A percentile compares a stretch with the other conserved stretches of the same genome.
phyloP scores from a whole-genome alignment of 2,329 filamentous ascomycete genomes.

The Exophiala mesophila region DNA sequence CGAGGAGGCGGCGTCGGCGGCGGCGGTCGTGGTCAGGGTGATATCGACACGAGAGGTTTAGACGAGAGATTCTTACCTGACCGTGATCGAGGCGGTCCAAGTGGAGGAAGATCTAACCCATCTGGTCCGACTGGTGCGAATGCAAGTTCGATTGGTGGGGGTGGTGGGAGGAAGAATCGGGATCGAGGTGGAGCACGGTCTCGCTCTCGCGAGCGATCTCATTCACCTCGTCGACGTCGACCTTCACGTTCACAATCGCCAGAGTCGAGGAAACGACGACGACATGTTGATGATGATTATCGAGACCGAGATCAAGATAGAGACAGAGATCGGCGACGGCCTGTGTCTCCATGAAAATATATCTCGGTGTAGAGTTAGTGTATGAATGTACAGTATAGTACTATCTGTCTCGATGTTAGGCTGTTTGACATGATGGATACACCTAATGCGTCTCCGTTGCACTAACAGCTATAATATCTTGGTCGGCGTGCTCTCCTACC shows the following conservation, averaged over 20 bases:
- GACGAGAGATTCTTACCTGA: constrained; percentile 47
- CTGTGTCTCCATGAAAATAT: no score
- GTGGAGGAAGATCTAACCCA: constrained; percentile 29
- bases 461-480: no score
- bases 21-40: constrained; percentile 9
- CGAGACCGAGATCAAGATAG: constrained; percentile 6
- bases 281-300: constrained; percentile 30
- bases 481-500: no score
- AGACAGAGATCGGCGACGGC: constrained; percentile 22
- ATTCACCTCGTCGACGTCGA: neutral
- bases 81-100: constrained; percentile 33
- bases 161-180: constrained; percentile 16
- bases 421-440: no score
- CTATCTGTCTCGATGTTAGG: no score
- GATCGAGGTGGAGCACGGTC: neutral
- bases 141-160: constrained; percentile 37
- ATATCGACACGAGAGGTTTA: constrained; percentile 35
- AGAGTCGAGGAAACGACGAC: neutral
- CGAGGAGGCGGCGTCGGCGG: constrained; percentile 28
- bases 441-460: no score
- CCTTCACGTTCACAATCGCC: constrained; percentile 1
- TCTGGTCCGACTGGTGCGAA: constrained; percentile 42
- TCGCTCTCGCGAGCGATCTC: neutral
- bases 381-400: no score
- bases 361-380: no score